Evolutionary conservation across 805 yeast species (phyloP).

Genomic region (Ogataea methylovora): DNA sequence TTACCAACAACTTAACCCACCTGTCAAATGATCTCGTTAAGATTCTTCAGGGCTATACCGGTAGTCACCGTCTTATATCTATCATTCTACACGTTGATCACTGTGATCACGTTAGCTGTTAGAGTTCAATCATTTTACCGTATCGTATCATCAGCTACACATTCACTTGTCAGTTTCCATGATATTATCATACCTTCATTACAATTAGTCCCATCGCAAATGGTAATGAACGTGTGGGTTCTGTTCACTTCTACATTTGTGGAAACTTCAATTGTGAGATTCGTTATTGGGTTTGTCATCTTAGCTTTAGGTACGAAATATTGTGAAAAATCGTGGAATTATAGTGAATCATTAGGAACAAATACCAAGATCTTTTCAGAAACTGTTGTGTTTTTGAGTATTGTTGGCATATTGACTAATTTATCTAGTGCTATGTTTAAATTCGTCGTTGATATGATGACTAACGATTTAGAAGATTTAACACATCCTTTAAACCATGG

Average conservation of each 20-base stretch:
- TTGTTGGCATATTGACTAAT: slow-evolving; percentile 54
- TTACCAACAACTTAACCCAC: no score
- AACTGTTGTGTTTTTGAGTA: slow-evolving; percentile 39
- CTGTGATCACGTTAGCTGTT: slow-evolving; percentile 33
- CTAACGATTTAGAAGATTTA: slow-evolving; percentile 30
- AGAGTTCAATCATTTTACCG: slow-evolving; percentile 29
- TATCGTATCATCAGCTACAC: slow-evolving; percentile 1
- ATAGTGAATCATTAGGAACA: slow-evolving; percentile 9
- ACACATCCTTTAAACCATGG: slow-evolving; percentile 45
- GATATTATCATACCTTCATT: slow-evolving; percentile 46
- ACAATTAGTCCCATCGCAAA: slow-evolving; percentile 56
- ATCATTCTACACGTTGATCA: slow-evolving; percentile 29
- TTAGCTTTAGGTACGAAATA: slow-evolving; percentile 36
- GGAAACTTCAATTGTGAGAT: slow-evolving; percentile 43
- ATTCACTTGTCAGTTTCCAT: background rate
- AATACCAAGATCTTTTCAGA: slow-evolving; percentile 22
- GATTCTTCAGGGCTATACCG: slow-evolving; percentile 26
- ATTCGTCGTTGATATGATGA: slow-evolving; percentile 22
- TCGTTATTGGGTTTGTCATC: slow-evolving; percentile 30
- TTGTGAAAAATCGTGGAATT: slow-evolving; percentile 43
- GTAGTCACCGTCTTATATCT: slow-evolving; percentile 40
- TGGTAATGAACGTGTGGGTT: slow-evolving; percentile 58
- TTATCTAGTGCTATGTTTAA: slow-evolving; percentile 38
- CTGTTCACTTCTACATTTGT: slow-evolving; percentile 56
- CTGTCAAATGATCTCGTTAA: background rate